Evolutionary conservation across 2,329 filamentous ascomycete genomes (phyloP).

Genomic region (Chrysoporthe cubensis): DNA sequence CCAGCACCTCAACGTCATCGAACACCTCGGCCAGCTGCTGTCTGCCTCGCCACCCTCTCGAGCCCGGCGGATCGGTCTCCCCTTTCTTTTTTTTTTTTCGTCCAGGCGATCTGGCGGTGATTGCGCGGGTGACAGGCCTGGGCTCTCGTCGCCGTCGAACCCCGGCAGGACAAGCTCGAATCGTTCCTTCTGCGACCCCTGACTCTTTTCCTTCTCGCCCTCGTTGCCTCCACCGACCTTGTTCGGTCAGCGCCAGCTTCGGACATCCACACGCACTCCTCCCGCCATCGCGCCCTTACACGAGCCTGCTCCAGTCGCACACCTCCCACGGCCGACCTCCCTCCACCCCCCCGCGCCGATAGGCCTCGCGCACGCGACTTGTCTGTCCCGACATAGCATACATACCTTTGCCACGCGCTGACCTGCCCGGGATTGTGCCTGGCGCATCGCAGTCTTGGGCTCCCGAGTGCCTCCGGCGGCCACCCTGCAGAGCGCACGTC

Average conservation of each 20-base stretch:
- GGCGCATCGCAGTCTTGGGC: constrained; percentile 7
- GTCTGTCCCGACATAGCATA: not conserved
- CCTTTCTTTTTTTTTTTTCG: not conserved
- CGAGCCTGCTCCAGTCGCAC: not conserved
- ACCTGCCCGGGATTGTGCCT: not conserved
- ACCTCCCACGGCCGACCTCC: not conserved
- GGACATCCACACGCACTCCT: not conserved
- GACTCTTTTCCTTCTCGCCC: not conserved
- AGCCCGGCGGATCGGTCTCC: constrained; percentile 2
- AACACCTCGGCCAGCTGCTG: not conserved
- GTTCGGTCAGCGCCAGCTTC: not conserved
- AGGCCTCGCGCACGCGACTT: not conserved
- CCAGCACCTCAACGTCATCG: not conserved
- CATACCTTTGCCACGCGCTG: not conserved
- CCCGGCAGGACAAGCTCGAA: constrained; percentile 27
- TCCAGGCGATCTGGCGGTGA: not conserved
- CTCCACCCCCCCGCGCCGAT: not conserved
- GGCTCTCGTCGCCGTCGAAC: not conserved
- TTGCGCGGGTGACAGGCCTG: constrained; percentile 3
- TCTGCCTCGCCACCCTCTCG: constrained; percentile 1
- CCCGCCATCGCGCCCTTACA: not conserved
- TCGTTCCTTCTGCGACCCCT: constrained; percentile 21
- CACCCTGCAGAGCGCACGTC: not conserved
- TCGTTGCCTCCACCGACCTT: not conserved
- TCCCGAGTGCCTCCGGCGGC: constrained; percentile 7